Evolutionary conservation across 306 rosid genomes (phyloP).

Genomic region (Trifolium subterraneum): DNA sequence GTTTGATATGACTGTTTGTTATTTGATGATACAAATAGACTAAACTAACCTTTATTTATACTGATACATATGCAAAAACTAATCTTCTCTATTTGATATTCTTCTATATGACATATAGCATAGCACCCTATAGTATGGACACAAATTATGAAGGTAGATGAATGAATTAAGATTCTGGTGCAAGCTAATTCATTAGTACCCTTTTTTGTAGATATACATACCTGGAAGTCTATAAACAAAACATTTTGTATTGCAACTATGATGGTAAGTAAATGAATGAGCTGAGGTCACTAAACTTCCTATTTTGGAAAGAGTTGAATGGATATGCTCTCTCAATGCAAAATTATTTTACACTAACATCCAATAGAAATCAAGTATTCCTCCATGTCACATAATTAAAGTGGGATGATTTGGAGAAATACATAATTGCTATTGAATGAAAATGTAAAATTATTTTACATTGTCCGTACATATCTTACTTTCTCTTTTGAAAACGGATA

Average conservation of each 20-base stretch:
- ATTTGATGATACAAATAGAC: neutral
- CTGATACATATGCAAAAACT: neutral
- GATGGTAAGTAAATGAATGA: neutral
- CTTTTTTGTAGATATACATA: neutral
- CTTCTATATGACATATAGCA: neutral
- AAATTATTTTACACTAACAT: too few species aligned
- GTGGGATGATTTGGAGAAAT: too few species aligned
- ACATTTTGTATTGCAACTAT: conserved; percentile 1
- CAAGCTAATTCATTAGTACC: neutral
- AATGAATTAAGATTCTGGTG: conserved; percentile 6
- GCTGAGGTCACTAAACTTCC: neutral
- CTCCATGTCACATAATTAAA: too few species aligned
- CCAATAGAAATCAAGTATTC: too few species aligned
- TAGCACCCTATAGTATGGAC: neutral
- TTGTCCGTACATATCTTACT: too few species aligned
- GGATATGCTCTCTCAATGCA: too few species aligned
- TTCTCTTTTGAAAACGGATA: neutral
- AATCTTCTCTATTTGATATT: neutral
- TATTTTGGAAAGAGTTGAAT: neutral
- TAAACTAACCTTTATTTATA: neutral
- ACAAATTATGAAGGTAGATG: neutral
- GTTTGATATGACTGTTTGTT: conserved; percentile 6
- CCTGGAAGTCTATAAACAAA: neutral
- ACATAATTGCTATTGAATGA: too few species aligned
- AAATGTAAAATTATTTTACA: too few species aligned